phyloP scores from a whole-genome alignment of 169 alveolate genomes.

The Miamiensis avidus region DNA sequence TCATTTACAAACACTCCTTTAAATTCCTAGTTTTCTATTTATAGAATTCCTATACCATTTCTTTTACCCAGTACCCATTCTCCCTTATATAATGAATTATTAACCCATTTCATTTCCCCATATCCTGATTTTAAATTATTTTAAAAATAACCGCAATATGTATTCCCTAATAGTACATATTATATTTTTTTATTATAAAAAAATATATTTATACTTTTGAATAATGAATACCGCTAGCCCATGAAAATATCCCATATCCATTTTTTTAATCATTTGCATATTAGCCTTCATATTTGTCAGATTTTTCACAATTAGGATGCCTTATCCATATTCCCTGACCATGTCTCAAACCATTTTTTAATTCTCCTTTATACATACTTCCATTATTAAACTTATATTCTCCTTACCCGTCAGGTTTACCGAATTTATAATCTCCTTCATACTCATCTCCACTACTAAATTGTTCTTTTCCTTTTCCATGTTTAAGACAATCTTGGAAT shows the following conservation, averaged over 20 bases:
- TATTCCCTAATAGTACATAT: neutral
- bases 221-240: constrained; percentile 64
- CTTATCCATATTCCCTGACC: constrained; percentile 64
- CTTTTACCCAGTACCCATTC: too few species aligned
- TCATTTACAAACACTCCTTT: too few species aligned
- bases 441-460: constrained; percentile 58
- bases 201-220: too few species aligned
- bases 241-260: constrained; percentile 69
- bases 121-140: constrained; percentile 62
- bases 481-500: constrained; percentile 41
- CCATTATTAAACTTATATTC: constrained; percentile 65
- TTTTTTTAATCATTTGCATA: constrained; percentile 57
- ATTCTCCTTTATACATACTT: constrained; percentile 48
- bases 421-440: constrained; percentile 61
- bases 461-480: constrained; percentile 55
- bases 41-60: too few species aligned
- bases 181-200: too few species aligned
- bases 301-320: constrained; percentile 25
- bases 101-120: constrained; percentile 70
- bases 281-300: constrained; percentile 72
- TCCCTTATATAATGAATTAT: constrained; percentile 61
- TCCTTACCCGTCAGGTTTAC: constrained; percentile 72
- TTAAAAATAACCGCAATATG: constrained; percentile 60
- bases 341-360: constrained; percentile 55
- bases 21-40: too few species aligned